Evolutionary conservation across 768 basidiomycete genomes (phyloP).

Genomic region (Russula olivacea): DNA sequence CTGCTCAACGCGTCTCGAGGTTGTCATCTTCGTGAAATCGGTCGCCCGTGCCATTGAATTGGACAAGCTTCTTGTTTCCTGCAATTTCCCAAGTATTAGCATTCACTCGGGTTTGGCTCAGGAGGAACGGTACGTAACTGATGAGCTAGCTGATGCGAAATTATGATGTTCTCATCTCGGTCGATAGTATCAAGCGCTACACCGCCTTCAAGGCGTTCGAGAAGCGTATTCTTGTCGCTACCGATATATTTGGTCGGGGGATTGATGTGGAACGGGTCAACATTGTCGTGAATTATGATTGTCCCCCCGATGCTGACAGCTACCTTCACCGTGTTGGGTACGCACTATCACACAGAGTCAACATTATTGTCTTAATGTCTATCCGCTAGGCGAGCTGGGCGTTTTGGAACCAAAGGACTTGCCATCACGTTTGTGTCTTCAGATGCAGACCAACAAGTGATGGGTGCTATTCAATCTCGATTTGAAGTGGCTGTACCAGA

Average conservation of each 20-base stretch:
- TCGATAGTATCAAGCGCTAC: constrained; percentile 80
- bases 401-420: constrained; percentile 99
- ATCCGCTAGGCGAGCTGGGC: constrained; percentile 78
- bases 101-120: constrained; percentile 94
- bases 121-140: constrained; percentile 78
- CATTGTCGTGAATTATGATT: constrained; percentile 99
- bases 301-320: constrained; percentile 93
- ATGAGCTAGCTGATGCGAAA: not conserved
- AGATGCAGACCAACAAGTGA: constrained; percentile 88
- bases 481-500: constrained; percentile 98
- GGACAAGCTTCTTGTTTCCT: constrained; percentile 91
- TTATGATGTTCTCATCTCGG: not conserved
- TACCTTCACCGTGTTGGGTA: constrained; percentile 98
- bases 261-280: constrained; percentile 99
- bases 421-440: constrained; percentile 95
- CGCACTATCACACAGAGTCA: constrained; percentile 25
- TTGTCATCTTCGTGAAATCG: constrained; percentile 99
- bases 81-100: constrained; percentile 97
- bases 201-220: constrained; percentile 99
- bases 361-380: not conserved
- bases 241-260: constrained; percentile 98
- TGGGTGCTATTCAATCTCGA: constrained; percentile 89
- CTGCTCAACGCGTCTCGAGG: constrained; percentile 43
- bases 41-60: constrained; percentile 94
- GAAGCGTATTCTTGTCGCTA: constrained; percentile 97